Evolutionary conservation across 2,329 filamentous ascomycete species (phyloP), one percentile per base, ranked within the genome.

Genomic region (Dactylellina drechsleri): DNA sequence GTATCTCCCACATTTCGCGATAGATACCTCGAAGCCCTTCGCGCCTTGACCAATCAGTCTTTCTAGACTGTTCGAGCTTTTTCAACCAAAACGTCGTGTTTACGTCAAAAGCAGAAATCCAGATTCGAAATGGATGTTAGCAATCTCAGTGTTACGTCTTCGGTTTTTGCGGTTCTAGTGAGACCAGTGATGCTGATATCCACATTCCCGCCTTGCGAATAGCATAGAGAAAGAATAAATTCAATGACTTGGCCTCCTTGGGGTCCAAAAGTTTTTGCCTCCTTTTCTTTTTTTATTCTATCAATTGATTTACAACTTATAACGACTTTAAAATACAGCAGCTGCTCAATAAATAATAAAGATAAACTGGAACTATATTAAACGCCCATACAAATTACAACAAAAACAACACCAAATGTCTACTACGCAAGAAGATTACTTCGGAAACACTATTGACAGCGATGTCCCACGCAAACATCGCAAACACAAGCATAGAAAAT

Each of bases 361-460:
- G 6, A 47, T 47, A 50, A 12, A 41, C 16, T n/a, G 41, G 15
- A 16, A 36, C 26, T 18, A 36, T 10, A 7, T 36, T 10, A 8
- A 36, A 36, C 31, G 31, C 31, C 10, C 5, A 40, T 13, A 20
- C 53, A 59, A 50, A 13, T 15, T n/a, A 13, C 52, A 56, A 36
- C 62, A 50, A 45, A 18, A 36, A 45, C 43, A 36, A 45, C 54
- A 18, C 43, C 58, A 74, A 23, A 75, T 75, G 71, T 68, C 71
- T 23, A 75, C 71, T 20, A 75, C 71, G 4, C 71, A 75, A 40
- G 71, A 75, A 60, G 71, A 75, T 43, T 75, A 75, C 45, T 75
- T 75, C 58, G 71, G 71, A 4, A 53, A 53, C 13, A 43, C 64
- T 20, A 50, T 75, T 26, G 53, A 75, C 43, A 43, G 49, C 20